Conservation (phyloP, 2,329 filamentous ascomycete genomes). For the Aspergillus carbonarius region DNA sequence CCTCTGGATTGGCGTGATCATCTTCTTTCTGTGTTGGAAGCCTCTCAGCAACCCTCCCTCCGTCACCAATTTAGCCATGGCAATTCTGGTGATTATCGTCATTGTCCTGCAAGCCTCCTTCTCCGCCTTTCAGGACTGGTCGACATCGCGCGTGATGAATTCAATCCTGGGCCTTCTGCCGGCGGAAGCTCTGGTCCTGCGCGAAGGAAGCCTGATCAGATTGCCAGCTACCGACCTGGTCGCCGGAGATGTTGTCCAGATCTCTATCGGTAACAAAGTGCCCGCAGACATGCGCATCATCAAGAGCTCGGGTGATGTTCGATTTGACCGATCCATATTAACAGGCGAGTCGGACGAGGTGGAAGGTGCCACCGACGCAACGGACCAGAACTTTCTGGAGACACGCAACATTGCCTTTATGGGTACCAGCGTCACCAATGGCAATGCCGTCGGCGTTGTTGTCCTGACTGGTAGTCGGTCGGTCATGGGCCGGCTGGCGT, state of each 20-base stretch:
- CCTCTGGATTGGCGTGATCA: slow-evolving; percentile 65
- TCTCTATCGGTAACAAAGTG: slow-evolving; percentile 72
- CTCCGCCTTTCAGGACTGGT: slow-evolving; percentile 73
- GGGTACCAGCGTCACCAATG: slow-evolving; percentile 73
- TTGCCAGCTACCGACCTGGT: slow-evolving; percentile 65
- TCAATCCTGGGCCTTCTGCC: slow-evolving; percentile 77
- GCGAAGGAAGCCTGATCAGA: slow-evolving; percentile 57
- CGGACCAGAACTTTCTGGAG: slow-evolving; percentile 73
- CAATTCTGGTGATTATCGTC: slow-evolving; percentile 70
- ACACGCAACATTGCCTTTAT: slow-evolving; percentile 75
- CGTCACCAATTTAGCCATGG: slow-evolving; percentile 68
- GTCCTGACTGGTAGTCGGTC: slow-evolving; percentile 70
- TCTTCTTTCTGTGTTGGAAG: slow-evolving; percentile 76
- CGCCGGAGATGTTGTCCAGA: slow-evolving; percentile 67
- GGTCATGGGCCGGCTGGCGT: slow-evolving; percentile 74
- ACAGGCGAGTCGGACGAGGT: slow-evolving; percentile 71
- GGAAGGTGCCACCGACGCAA: slow-evolving; percentile 62
- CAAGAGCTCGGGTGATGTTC: slow-evolving; percentile 67
- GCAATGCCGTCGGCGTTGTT: slow-evolving; percentile 66
- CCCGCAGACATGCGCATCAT: slow-evolving; percentile 73
- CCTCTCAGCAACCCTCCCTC: slow-evolving; percentile 71
- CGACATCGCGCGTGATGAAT: slow-evolving; percentile 72
- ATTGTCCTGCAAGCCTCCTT: slow-evolving; percentile 70
- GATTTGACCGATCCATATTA: slow-evolving; percentile 72
- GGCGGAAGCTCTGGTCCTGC: slow-evolving; percentile 65